Conservation (phyloP, 129 eudicot species). For the Pittosporum tobira region DNA sequence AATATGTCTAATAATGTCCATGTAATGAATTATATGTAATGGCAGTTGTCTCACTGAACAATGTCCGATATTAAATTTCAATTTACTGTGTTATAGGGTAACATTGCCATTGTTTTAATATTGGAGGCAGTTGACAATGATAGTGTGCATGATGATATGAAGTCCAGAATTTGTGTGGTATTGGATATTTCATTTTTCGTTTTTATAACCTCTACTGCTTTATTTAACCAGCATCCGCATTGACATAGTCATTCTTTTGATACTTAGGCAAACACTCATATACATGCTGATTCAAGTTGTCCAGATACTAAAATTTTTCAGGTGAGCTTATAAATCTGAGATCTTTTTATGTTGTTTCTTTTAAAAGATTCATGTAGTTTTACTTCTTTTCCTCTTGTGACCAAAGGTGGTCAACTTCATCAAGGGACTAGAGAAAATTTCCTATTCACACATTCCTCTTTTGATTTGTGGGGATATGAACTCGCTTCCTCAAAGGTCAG, state of each 20-base stretch:
- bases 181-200: neutral
- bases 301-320: conserved; percentile 15
- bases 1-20: neutral
- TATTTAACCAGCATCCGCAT: neutral
- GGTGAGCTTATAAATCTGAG: neutral
- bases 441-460: conserved; percentile 9
- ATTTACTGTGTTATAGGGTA: conserved; percentile 7
- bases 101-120: conserved; percentile 14
- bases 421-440: conserved; percentile 13
- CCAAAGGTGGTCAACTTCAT: conserved; percentile 15
- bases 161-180: conserved; percentile 15
- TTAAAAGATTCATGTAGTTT: neutral
- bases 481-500: conserved; percentile 11
- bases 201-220: neutral
- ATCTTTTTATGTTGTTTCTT: neutral
- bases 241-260: neutral
- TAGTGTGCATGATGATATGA: neutral
- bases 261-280: conserved; percentile 18
- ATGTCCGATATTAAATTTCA: neutral
- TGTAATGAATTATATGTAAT: neutral
- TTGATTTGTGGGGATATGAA: conserved; percentile 19
- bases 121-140: conserved; percentile 6
- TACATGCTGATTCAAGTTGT: conserved; percentile 13
- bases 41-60: neutral
- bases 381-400: conserved; percentile 1